Evolutionary conservation across 78 protist genomes (phyloP).

Genomic region (Cyanophora paradoxa): DNA sequence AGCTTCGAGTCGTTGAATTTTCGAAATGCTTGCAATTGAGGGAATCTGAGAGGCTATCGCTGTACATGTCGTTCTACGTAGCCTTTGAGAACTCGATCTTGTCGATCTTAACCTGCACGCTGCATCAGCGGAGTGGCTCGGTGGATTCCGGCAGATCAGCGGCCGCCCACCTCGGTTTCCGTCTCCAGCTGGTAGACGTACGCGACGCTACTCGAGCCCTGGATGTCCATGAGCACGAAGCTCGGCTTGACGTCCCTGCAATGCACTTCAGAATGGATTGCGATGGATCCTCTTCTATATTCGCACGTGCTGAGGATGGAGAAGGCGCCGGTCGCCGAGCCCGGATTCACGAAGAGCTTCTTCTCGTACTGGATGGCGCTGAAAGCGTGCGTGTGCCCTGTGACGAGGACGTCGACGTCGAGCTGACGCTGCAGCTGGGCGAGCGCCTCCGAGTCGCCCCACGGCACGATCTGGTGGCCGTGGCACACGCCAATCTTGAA

Average conservation of each 20-base stretch:
- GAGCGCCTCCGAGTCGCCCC: constrained; percentile 82
- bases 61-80: neutral
- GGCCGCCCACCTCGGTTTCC: neutral
- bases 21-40: no score
- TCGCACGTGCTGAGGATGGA: neutral
- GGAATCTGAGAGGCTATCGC: neutral
- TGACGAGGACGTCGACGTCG: constrained; percentile 91
- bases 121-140: constrained; percentile 47
- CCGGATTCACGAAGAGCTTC: constrained; percentile 92
- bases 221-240: constrained; percentile 91
- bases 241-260: constrained; percentile 77
- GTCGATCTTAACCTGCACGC: constrained; percentile 66
- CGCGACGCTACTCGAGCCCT: constrained; percentile 49
- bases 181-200: constrained; percentile 48
- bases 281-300: neutral
- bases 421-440: constrained; percentile 86
- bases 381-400: constrained; percentile 88
- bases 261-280: neutral
- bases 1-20: no score
- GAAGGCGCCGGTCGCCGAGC: constrained; percentile 95
- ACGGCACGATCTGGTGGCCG: constrained; percentile 91
- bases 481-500: constrained; percentile 94
- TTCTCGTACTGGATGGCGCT: constrained; percentile 67
- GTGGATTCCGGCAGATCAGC: neutral
- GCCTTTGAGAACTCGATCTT: constrained; percentile 41